Conservation (phyloP, 148 eudicot genomes). For the Euryodendron excelsum region DNA sequence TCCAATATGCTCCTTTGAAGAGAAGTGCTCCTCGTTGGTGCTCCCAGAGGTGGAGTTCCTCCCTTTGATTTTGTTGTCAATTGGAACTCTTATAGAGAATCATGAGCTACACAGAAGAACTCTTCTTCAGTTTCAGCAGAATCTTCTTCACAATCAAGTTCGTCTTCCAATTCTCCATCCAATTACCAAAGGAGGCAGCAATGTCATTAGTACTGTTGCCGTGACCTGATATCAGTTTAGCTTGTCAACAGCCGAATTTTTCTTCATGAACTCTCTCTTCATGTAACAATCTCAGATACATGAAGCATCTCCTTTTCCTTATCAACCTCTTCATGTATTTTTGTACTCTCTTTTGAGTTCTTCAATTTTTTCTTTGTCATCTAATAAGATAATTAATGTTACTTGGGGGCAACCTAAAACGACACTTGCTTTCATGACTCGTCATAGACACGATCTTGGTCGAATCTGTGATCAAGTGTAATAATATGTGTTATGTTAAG, state of each 20-base stretch:
- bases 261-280: slow-evolving; percentile 67
- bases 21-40: slow-evolving; percentile 53
- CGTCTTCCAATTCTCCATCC: slow-evolving; percentile 58
- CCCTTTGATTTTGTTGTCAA: slow-evolving; percentile 38
- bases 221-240: slow-evolving; percentile 53
- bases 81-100: slow-evolving; percentile 29
- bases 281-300: slow-evolving; percentile 44
- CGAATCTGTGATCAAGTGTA: too few species aligned
- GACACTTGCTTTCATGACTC: too few species aligned
- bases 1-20: slow-evolving; percentile 57
- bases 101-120: slow-evolving; percentile 23
- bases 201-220: slow-evolving; percentile 38
- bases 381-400: too few species aligned
- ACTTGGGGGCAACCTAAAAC: too few species aligned
- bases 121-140: slow-evolving; percentile 60
- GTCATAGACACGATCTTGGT: too few species aligned
- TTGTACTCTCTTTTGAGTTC: slow-evolving; percentile 47
- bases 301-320: slow-evolving; percentile 61
- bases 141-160: slow-evolving; percentile 41
- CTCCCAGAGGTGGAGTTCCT: slow-evolving; percentile 45
- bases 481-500: too few species aligned
- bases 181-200: slow-evolving; percentile 25
- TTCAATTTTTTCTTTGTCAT: slow-evolving; percentile 43
- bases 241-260: slow-evolving; percentile 56
- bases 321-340: slow-evolving; percentile 46